A percentile compares a stretch with the other conserved stretches of the same genome.
phyloP scores from a whole-genome alignment of 768 basidiomycete genomes.

The Hypsizygus marmoreus region DNA sequence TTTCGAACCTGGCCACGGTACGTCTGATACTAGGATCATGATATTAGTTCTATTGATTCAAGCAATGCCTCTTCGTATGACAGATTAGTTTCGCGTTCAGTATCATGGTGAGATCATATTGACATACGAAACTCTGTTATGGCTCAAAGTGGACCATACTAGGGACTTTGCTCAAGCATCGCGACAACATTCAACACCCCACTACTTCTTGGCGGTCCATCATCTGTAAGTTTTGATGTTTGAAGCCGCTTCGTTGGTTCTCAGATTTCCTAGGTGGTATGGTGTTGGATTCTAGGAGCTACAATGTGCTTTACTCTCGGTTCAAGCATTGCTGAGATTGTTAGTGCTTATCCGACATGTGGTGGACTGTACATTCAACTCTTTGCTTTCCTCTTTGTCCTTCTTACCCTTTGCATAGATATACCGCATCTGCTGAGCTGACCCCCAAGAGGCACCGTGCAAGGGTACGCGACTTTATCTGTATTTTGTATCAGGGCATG shows the following conservation, averaged over 20 bases:
- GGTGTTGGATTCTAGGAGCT: slow-evolving; percentile 79
- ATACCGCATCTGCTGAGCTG: slow-evolving; percentile 80
- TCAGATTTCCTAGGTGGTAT: slow-evolving; percentile 49
- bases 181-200: slow-evolving; percentile 82
- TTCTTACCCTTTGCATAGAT: slow-evolving; percentile 36
- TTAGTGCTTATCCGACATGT: slow-evolving; percentile 74
- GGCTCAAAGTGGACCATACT: neutral
- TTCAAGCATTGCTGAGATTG: slow-evolving; percentile 74
- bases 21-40: slow-evolving; percentile 25
- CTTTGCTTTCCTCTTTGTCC: slow-evolving; percentile 1
- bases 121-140: too few species aligned
- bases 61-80: neutral
- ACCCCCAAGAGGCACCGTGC: slow-evolving; percentile 67
- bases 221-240: slow-evolving; percentile 48
- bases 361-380: slow-evolving; percentile 60
- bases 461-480: slow-evolving; percentile 39
- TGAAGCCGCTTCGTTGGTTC: too few species aligned
- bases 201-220: slow-evolving; percentile 65
- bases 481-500: neutral
- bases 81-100: slow-evolving; percentile 78
- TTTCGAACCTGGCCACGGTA: slow-evolving; percentile 80
- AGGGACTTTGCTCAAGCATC: slow-evolving; percentile 76
- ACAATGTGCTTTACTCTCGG: slow-evolving; percentile 76
- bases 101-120: slow-evolving; percentile 55
- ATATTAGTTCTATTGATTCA: neutral